These are phyloP conservation scores for Phyllosticta capitalensis DNA, from an alignment of 2,329 filamentous ascomycete species.

Conservation along the genomic window DNA sequence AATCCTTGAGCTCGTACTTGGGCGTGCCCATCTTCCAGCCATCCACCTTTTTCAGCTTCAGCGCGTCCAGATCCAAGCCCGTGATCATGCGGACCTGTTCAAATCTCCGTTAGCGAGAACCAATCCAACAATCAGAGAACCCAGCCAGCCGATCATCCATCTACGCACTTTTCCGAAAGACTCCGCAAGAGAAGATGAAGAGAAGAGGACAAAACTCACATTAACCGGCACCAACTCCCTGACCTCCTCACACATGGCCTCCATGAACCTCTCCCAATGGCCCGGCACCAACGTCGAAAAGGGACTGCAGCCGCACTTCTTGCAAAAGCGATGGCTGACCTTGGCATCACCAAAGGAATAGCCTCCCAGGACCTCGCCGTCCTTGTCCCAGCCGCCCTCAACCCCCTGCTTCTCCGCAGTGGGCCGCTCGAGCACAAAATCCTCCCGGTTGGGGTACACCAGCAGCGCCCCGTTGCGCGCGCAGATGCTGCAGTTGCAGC, in stretches of 20 bases:
- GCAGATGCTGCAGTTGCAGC: constrained; percentile 44
- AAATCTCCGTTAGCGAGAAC: no score
- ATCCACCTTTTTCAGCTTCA: constrained; percentile 18
- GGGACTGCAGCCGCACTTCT: constrained; percentile 20
- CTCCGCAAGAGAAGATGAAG: no score
- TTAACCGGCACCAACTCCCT: constrained; percentile 21
- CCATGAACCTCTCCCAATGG: neutral
- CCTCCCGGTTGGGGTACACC: constrained; percentile 21
- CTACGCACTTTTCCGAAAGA: no score
- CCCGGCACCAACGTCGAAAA: neutral
- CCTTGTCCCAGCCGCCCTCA: neutral
- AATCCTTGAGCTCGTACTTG: constrained; percentile 9
- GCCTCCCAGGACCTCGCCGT: constrained; percentile 11
- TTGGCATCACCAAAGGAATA: constrained; percentile 22
- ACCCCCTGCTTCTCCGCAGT: no score
- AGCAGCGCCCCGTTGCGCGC: constrained; percentile 39
- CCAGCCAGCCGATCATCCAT: no score
- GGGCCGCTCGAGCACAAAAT: constrained; percentile 19
- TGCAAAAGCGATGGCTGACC: constrained; percentile 22
- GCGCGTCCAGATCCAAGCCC: constrained; percentile 18
- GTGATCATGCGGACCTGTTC: constrained; percentile 24
- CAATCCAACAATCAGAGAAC: no score
- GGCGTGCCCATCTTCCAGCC: constrained; percentile 15
- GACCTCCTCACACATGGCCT: neutral
- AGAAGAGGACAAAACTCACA: constrained; percentile 15